Base-by-base conservation (phyloP, 1,284 basidiomycete species). In the Boletus calvinii region DNA sequence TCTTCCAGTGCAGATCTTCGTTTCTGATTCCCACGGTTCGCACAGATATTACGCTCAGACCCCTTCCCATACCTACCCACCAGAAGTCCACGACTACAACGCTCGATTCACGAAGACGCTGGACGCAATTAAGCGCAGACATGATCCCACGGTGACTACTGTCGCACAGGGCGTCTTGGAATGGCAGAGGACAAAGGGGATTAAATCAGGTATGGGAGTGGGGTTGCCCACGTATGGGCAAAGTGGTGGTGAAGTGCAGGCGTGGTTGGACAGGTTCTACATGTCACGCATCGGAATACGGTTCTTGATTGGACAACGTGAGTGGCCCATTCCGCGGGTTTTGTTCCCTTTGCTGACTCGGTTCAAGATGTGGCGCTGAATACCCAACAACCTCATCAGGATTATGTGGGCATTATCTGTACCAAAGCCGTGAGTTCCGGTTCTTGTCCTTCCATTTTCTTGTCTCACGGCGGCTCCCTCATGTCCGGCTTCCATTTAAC, bases 391-490 rank as follows among this genome's bases (percentile, higher is more conserved):
- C 82, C 92, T 0, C 92, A 96, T 63, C 78, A 83, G 53, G 88
- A 95, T 69, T 96, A 96, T 65, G 96, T 99, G 44, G 96, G 96
- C 4, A 98, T 98, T 69, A 98, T 99, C 64, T 98, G 96, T 71
- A 98, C 92, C 3, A 82, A 90, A 69, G 91, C 95, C 6, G 86
- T 89, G 59, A 62, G 85, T 76, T 17, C 9, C 6, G 4, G 2
- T 32, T 46, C 20, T 35, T 15, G 32, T 53, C 37, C 29, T 36
- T 12, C 47, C 24, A 20, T 40, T 49, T 36, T 24, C 53, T 37
- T 39, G 4, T 46, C 54, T 57, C 43, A 41, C 22, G 12, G 2
- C 47, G 52, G 20, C 39, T 32, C 12, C 29, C 5, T 40, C 22
- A 22, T 26, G 13, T 1, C 3, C 22, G 40, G 8, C n/a, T 48